Evolutionary conservation across 1,139 yeast genomes (phyloP).

Genomic region (Saccharomyces pastorianus): DNA sequence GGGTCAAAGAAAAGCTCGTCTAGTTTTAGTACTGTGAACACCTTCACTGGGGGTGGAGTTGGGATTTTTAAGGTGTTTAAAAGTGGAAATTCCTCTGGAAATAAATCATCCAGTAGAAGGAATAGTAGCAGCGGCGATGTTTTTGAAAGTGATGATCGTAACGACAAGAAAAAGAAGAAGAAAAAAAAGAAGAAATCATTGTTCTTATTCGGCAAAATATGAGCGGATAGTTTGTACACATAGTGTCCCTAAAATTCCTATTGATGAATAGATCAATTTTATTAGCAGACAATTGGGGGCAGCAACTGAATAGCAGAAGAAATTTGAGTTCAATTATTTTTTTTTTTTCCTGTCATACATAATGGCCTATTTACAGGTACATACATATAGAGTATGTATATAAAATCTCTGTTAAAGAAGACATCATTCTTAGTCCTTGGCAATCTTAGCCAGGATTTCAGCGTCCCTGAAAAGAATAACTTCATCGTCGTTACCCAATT

Average conservation of each 20-base stretch:
- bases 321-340: background rate
- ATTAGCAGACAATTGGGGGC: background rate
- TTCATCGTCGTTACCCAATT: constrained; percentile 69
- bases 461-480: constrained; percentile 76
- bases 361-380: background rate
- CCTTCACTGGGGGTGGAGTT: constrained; percentile 3
- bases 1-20: constrained; percentile 2
- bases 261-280: background rate
- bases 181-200: background rate
- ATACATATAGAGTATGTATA: background rate
- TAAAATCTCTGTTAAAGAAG: background rate
- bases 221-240: background rate
- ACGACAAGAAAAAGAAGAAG: background rate
- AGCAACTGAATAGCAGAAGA: background rate
- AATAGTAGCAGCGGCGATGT: constrained; percentile 1
- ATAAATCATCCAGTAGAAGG: constrained; percentile 5
- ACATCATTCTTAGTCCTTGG: background rate
- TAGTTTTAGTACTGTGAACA: constrained; percentile 1
- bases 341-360: background rate
- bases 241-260: background rate
- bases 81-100: background rate
- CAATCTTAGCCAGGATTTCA: constrained; percentile 88
- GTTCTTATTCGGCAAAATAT: background rate
- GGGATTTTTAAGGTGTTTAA: constrained; percentile 3
- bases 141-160: background rate